phyloP scores from a whole-genome alignment of 78 protist species.

The Dictyostelium firmibasis region DNA sequence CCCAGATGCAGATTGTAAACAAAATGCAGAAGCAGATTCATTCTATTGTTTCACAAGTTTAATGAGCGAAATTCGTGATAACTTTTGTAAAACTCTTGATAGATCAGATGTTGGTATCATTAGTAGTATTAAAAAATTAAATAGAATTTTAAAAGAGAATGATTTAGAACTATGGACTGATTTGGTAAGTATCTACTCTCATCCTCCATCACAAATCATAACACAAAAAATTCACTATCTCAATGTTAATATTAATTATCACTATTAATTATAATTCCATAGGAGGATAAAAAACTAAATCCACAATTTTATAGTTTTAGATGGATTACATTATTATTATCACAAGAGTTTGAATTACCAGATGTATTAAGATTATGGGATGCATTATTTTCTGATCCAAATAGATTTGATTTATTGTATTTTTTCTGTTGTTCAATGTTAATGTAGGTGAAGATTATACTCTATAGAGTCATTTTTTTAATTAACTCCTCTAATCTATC shows the following conservation, averaged over 20 bases:
- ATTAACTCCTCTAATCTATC: background rate
- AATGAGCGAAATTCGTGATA: slow-evolving; percentile 86
- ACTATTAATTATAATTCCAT: background rate
- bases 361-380: slow-evolving; percentile 92
- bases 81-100: slow-evolving; percentile 82
- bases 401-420: slow-evolving; percentile 80
- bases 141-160: background rate
- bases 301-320: slow-evolving; percentile 86
- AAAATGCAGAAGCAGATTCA: slow-evolving; percentile 91
- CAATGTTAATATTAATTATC: no score
- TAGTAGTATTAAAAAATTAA: slow-evolving; percentile 33
- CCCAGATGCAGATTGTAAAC: slow-evolving; percentile 38
- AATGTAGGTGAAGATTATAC: no score
- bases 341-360: slow-evolving; percentile 91
- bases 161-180: slow-evolving; percentile 75
- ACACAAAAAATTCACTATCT: no score
- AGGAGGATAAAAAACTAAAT: slow-evolving; percentile 72
- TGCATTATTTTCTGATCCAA: slow-evolving; percentile 83
- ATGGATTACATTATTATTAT: slow-evolving; percentile 88
- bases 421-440: slow-evolving; percentile 87
- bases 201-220: no score
- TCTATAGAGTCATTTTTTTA: no score
- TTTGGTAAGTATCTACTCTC: slow-evolving; percentile 30
- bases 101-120: slow-evolving; percentile 60
- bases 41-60: slow-evolving; percentile 88